Conservation (phyloP, 768 basidiomycete species). For the Suillus bovinus region DNA sequence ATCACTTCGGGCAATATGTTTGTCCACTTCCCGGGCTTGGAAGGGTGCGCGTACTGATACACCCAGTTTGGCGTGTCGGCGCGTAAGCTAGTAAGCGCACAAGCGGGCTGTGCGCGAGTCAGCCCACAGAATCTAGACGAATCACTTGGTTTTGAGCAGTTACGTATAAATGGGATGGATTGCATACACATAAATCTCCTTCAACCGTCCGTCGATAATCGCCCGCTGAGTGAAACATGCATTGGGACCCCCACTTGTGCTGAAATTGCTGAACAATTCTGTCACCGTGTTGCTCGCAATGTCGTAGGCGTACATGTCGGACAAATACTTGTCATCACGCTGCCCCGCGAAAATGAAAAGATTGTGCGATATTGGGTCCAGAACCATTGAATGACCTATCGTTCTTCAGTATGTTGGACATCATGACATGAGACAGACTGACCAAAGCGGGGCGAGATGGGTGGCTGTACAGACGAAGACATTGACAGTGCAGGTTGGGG, state of each 20-base stretch:
- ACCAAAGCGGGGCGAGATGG: conserved; percentile 66
- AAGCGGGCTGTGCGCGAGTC: conserved; percentile 42
- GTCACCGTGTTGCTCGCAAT: conserved; percentile 55
- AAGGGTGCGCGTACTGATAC: conserved; percentile 54
- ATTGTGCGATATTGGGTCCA: conserved; percentile 57
- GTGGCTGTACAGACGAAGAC: conserved; percentile 32
- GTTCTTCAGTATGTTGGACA: conserved; percentile 1
- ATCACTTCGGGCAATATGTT: conserved; percentile 46
- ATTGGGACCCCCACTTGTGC: conserved; percentile 61
- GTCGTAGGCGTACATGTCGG: conserved; percentile 78
- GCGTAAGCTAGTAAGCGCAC: conserved; percentile 41
- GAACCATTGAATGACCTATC: conserved; percentile 79
- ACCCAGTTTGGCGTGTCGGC: conserved; percentile 64
- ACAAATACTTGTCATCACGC: conserved; percentile 61
- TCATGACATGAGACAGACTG: conserved; percentile 12
- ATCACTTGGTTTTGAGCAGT: no score
- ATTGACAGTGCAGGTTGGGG: conserved; percentile 19
- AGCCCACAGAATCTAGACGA: conserved; percentile 60
- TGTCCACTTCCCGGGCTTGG: conserved; percentile 65
- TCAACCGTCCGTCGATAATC: conserved; percentile 59
- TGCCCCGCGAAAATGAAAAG: conserved; percentile 79
- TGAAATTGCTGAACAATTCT: conserved; percentile 66
- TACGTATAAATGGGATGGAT: neutral
- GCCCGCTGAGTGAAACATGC: conserved; percentile 76
- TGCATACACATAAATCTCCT: conserved; percentile 74